These are phyloP conservation scores for Fusarium dimerum DNA, from an alignment of 2,329 filamentous ascomycete species.

Conservation along the genomic window DNA sequence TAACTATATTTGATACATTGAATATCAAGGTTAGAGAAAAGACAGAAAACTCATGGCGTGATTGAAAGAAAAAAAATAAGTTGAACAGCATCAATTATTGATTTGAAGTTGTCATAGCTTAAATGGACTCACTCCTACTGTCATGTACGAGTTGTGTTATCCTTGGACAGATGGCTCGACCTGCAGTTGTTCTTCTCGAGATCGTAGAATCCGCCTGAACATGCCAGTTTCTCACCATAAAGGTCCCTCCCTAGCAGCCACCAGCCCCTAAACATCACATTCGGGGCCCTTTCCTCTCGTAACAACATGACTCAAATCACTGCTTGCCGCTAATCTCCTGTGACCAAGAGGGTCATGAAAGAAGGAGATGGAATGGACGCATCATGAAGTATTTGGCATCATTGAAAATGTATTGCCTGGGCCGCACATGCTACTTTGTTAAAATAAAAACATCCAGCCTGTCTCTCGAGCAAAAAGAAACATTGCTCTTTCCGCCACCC, in stretches of 20 bases:
- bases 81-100: too few species aligned
- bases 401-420: conserved; percentile 41
- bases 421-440: conserved; percentile 35
- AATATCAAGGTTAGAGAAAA: too few species aligned
- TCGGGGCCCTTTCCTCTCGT: not conserved
- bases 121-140: not conserved
- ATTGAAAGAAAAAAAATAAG: too few species aligned
- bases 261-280: not conserved
- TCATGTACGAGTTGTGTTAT: not conserved
- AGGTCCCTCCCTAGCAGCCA: not conserved
- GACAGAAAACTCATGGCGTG: too few species aligned
- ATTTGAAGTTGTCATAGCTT: too few species aligned
- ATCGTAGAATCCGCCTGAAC: not conserved
- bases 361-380: conserved; percentile 19
- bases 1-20: too few species aligned
- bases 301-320: too few species aligned
- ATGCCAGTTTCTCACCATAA: not conserved
- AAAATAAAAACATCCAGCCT: conserved; percentile 43
- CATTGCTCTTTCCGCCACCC: conserved; percentile 9
- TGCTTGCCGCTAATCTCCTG: too few species aligned
- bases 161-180: not conserved
- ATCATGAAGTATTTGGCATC: conserved; percentile 31
- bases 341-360: not conserved
- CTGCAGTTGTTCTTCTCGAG: not conserved
- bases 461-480: conserved; percentile 35